Evolutionary conservation across 2,329 filamentous ascomycete species (phyloP).

Genomic region (Didymella arachidicola): DNA sequence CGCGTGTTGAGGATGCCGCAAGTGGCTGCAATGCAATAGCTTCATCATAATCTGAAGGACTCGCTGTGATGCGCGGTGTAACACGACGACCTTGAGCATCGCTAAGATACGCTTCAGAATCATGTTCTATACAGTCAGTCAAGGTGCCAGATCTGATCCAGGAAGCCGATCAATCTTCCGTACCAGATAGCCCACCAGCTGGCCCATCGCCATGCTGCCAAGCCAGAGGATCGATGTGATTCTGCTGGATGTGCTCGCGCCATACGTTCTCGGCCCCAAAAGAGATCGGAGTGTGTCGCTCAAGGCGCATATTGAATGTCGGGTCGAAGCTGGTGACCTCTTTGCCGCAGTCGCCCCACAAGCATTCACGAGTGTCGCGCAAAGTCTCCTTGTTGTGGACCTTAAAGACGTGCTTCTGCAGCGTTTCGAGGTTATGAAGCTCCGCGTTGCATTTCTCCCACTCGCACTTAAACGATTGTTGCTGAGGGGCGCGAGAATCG

Average conservation of each 20-base stretch:
- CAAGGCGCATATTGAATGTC: constrained; percentile 33
- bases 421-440: constrained; percentile 67
- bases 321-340: constrained; percentile 34
- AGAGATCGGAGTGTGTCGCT: constrained; percentile 31
- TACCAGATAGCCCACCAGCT: constrained; percentile 63
- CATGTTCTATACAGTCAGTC: constrained; percentile 45
- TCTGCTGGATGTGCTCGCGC: constrained; percentile 60
- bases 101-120: constrained; percentile 58
- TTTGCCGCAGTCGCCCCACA: constrained; percentile 55
- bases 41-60: constrained; percentile 24
- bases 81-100: constrained; percentile 57
- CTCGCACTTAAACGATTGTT: constrained; percentile 62
- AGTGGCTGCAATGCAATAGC: constrained; percentile 5
- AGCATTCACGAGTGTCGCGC: constrained; percentile 53
- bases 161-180: constrained; percentile 47
- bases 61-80: constrained; percentile 54
- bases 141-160: constrained; percentile 23
- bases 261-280: constrained; percentile 55
- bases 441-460: constrained; percentile 66
- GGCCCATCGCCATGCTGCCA: constrained; percentile 69
- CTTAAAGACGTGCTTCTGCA: constrained; percentile 67
- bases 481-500: constrained; percentile 41
- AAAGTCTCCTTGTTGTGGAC: constrained; percentile 56
- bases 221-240: constrained; percentile 63
- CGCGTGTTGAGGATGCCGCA: constrained; percentile 37